Evolutionary conservation across 805 yeast species (phyloP).

Genomic region (Pichia ethanolica): DNA sequence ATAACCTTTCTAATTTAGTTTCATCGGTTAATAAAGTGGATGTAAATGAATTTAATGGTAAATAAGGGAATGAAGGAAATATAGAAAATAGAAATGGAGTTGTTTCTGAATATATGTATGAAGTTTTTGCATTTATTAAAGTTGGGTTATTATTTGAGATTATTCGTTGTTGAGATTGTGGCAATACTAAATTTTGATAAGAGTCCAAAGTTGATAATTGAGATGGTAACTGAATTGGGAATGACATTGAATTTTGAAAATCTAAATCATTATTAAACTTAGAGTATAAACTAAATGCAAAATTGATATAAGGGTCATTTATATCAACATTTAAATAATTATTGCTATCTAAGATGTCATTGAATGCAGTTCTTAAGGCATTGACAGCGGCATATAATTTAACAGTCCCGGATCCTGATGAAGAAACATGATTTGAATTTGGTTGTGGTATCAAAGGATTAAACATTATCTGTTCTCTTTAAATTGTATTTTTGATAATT

Average conservation of each 20-base stretch:
- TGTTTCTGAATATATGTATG: background rate
- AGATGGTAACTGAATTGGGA: background rate
- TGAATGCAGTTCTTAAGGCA: background rate
- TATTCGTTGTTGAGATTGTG: too few species aligned
- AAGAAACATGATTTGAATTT: background rate
- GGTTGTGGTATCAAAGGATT: background rate
- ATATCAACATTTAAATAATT: slow-evolving; percentile 2
- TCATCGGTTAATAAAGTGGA: background rate
- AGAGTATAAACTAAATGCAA: slow-evolving; percentile 3
- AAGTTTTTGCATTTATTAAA: too few species aligned
- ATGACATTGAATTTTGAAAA: slow-evolving; percentile 1
- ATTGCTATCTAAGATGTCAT: background rate
- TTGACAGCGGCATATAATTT: background rate
- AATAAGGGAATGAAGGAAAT: slow-evolving; percentile 4
- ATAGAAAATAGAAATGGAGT: background rate
- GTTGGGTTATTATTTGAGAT: too few species aligned
- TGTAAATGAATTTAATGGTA: background rate
- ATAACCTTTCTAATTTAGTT: background rate
- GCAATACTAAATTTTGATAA: too few species aligned
- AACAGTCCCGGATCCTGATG: background rate
- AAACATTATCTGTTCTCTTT: background rate
- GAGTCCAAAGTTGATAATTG: background rate
- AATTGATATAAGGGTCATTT: slow-evolving; percentile 4
- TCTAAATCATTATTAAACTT: slow-evolving; percentile 6
- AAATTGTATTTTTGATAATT: background rate